These are phyloP conservation scores for Yamadazyma membranifaciens DNA, from an alignment of 1,139 yeast species.

Conservation along the genomic window DNA sequence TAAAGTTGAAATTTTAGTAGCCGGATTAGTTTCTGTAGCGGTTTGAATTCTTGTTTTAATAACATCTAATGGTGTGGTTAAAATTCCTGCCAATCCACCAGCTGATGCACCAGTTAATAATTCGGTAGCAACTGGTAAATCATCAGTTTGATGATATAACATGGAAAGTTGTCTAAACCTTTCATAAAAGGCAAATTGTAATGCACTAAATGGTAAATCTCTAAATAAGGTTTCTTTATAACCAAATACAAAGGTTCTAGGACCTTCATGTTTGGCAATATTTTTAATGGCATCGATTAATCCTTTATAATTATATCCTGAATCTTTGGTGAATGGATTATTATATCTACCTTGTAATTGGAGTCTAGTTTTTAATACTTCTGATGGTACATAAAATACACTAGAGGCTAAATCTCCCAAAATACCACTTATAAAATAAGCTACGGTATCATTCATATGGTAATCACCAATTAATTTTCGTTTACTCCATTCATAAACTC, in stretches of 20 bases:
- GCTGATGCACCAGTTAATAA: slow-evolving; percentile 90
- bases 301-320: slow-evolving; percentile 82
- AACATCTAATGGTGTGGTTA: slow-evolving; percentile 86
- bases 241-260: slow-evolving; percentile 76
- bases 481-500: slow-evolving; percentile 82
- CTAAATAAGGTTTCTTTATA: slow-evolving; percentile 90
- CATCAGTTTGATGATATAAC: slow-evolving; percentile 36
- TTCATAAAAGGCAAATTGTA: slow-evolving; percentile 95
- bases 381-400: slow-evolving; percentile 94
- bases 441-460: slow-evolving; percentile 71
- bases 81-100: slow-evolving; percentile 89
- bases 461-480: slow-evolving; percentile 63
- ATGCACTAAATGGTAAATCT: slow-evolving; percentile 91
- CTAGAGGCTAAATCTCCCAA: slow-evolving; percentile 90
- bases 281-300: slow-evolving; percentile 65
- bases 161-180: slow-evolving; percentile 69
- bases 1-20: slow-evolving; percentile 47
- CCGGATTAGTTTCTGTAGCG: slow-evolving; percentile 22
- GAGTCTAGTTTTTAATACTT: slow-evolving; percentile 88
- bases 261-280: slow-evolving; percentile 68
- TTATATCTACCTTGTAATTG: slow-evolving; percentile 88
- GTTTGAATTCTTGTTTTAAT: slow-evolving; percentile 93
- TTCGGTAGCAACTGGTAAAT: slow-evolving; percentile 61
- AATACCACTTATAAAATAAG: slow-evolving; percentile 84
- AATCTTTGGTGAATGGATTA: slow-evolving; percentile 70